Base-by-base conservation (phyloP, 257 asterid genomes). In the Scutellaria barbata region DNA sequence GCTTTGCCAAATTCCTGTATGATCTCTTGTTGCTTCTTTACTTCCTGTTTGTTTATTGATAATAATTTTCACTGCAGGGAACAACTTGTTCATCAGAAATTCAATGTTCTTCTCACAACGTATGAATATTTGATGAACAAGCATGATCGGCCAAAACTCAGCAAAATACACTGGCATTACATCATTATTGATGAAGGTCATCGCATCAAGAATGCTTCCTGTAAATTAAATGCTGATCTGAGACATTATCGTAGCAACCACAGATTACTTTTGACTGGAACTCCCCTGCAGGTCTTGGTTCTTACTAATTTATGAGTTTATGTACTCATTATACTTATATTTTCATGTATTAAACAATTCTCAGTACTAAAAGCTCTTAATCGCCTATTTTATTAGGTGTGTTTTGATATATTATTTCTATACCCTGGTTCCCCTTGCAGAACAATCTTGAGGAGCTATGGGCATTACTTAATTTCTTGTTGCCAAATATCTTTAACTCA, bases 121-220 rank as follows among this genome's bases (percentile, higher is more conserved):
- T 95, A 95, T 14, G 99, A 95, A 79, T 95, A 95, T 89, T 74
- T 95, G 85, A 95, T 95, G 99, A 95, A 95, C 86, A 95, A 95
- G 87, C 98, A 89, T 73, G 99, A 95, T 79, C 89, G 98, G 57
- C 99, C 99, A 76, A 95, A 95, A 76, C 82, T 95, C 72, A 84
- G 99, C 84, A 95, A 92, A 84, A 68, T 95, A 72, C 94, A 85
- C 1, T 95, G 99, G 99, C 99, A 88, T 84, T 92, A 95, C 78
- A 75, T 95, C 69, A 92, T 95, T 76, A 95, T 95, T 69, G 99
- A 95, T 72, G 99, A 95, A 83, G 99, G 99, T 60, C 99, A 95
- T 84, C 99, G 99, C 69, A 95, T 95, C 60, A 95, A 95, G 88
- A 95, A 95, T 89, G 99, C 99, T 81, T 95, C 99, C 48, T 95